Evolutionary conservation across 352 stramenopile genomes (phyloP).

Genomic region (Globisporangium spinosum): DNA sequence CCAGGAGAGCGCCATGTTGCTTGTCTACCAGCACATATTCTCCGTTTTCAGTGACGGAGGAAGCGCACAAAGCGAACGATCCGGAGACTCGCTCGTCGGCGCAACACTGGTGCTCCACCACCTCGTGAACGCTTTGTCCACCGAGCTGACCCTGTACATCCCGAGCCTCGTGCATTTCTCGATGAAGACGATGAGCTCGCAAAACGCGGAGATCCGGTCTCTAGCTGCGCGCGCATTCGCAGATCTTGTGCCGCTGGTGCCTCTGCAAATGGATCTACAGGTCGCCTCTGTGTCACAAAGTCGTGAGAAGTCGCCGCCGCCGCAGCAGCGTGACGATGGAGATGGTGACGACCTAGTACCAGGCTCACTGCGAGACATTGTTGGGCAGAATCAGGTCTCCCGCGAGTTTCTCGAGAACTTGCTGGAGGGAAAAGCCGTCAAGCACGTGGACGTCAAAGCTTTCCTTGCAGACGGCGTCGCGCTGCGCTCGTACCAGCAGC

Average conservation of each 20-base stretch:
- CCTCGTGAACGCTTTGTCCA: constrained; percentile 33
- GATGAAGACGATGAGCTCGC: constrained; percentile 63
- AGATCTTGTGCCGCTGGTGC: constrained; percentile 62
- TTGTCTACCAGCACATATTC: constrained; percentile 55
- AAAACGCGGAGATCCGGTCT: constrained; percentile 34
- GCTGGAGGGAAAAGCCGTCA: constrained; percentile 51
- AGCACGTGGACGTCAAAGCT: constrained; percentile 27
- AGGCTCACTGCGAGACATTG: constrained; percentile 18
- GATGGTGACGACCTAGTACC: constrained; percentile 21
- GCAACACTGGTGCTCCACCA: constrained; percentile 59
- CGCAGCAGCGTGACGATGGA: background rate
- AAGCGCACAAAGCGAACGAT: background rate
- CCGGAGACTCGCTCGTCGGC: constrained; percentile 22
- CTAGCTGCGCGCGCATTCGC: constrained; percentile 64
- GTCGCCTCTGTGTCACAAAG: constrained; percentile 1
- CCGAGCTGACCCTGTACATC: constrained; percentile 46
- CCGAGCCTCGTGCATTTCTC: constrained; percentile 66
- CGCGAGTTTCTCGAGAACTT: constrained; percentile 68
- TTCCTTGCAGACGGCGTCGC: constrained; percentile 29
- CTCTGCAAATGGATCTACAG: constrained; percentile 70
- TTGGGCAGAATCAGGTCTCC: constrained; percentile 52
- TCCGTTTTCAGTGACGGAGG: constrained; percentile 19
- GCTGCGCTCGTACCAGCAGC: constrained; percentile 72
- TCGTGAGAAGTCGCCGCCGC: background rate
- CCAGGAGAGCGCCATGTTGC: constrained; percentile 40